Evolutionary conservation across 225 moss, liverwort and hornwort genomes (phyloP), one percentile per base, ranked within the genome.

Genomic region (Bryum argenteum): DNA sequence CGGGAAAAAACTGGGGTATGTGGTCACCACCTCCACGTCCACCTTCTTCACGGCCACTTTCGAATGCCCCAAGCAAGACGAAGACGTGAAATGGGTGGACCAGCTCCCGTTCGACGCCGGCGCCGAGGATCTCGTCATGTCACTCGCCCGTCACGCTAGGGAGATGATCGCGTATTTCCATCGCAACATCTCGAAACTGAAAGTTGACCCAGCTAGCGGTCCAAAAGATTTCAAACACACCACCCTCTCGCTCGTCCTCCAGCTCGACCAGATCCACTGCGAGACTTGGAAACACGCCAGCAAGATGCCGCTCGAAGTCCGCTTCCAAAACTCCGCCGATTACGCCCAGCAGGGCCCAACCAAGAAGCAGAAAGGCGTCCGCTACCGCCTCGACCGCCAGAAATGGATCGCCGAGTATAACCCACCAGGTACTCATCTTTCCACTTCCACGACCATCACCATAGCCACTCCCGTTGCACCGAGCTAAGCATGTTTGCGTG

Each of bases 321-420:
- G 77, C 0, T 74, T 77, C 0, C 63, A 55, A 51, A 69, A 19
- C 16, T 1, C 1, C 33, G 33, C 33, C 8, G 63, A 73, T 0
- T 74, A 38, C 8, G 15, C 39, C 5, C 44, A 15, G 14, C 80
- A 80, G 8, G 77, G 80, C 12, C 71, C 74, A 26, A 21, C 62
- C 14, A 84, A 84, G 77, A 84, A 59, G 58, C 84, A 73, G 61
- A 84, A 80, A 45, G 84, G 84, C 7, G 84, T 80, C 15, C 77
- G 84, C 1, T 80, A 45, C 20, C 84, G 84, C 5, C 26, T 6
- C 9, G 84, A 84, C 12, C 61, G 84, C 15, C 52, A 45, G 18
- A 84, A 84, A 22, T 84, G 84, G 84, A 74, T 80, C 12, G 84
- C 84, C 24, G 84, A 84, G 74, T 84, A 62, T 26, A 84, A 84